Base-by-base conservation (phyloP, 2,329 filamentous ascomycete genomes). In the Phaeophleospora eucalypticola region DNA sequence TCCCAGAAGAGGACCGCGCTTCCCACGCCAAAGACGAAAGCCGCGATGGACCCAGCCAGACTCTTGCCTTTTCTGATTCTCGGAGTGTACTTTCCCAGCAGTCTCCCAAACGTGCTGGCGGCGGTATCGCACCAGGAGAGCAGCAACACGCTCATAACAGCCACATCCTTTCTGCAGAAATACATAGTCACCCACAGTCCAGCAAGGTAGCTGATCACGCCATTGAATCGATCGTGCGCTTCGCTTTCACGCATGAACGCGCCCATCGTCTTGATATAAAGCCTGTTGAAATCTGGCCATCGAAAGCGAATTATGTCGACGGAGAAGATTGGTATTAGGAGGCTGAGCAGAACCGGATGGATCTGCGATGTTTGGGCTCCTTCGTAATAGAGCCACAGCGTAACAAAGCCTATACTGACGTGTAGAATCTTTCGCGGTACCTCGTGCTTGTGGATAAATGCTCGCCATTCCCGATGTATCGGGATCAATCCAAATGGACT, bases 61-160 rank as follows among this genome's bases (percentile, higher is more conserved):
- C 89, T 95, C 79, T 98, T 98, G 35, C 90, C 90, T 53, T 79
- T 79, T 52, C 93, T 82, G 45, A 98, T 79, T 43, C 86, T 80
- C 32, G 87, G 87, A 2, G 93, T 98, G 65, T 96, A 90, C 52
- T 85, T 81, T 35, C 93, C 93, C 71, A 87, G 97, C 12, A 91
- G 74, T 45, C 93, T 81, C 43, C 93, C 93, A 63, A 98, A 90
- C 0, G 93, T 98, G 65, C 86, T 93, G 41, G 93, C 93, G 29
- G 93, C 93, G 1, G 93, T 97, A 67, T 98, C 93, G 70, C 93
- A 98, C 93, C 93, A 98, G 64, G 87, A 94, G 18, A 98, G 80
- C 34, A 98, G 79, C 60, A 98, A 75, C 36, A 97, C 86, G 51
- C 86, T 84, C 75, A 97, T 85, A 40, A 95, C 85, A 6, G 85